phyloP scores from a whole-genome alignment of 257 asterid species.

The Datura wrightii region DNA sequence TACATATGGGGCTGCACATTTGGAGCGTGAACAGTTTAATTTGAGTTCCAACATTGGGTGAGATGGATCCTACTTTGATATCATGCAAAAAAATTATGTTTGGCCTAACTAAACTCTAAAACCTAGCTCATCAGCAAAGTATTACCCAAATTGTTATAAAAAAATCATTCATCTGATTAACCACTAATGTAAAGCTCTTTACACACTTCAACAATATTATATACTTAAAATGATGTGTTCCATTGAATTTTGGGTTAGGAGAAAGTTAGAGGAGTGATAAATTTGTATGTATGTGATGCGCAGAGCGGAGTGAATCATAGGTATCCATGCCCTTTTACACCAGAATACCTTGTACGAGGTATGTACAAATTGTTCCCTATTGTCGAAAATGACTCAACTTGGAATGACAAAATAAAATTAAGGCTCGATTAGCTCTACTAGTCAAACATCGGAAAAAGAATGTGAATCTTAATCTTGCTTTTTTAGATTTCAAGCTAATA shows the following conservation, averaged over 20 bases:
- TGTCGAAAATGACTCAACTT: background rate
- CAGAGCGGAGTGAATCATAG: background rate
- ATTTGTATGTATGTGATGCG: background rate
- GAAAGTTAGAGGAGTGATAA: background rate
- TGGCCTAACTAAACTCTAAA: no score
- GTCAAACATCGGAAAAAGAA: background rate
- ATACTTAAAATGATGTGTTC: background rate
- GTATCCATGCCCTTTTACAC: background rate
- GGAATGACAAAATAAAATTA: background rate
- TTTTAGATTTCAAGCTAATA: background rate
- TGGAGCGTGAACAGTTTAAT: no score
- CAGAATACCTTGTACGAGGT: background rate
- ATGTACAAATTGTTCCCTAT: background rate
- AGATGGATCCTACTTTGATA: no score
- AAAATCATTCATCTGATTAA: no score
- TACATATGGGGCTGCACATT: no score
- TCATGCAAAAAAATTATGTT: no score
- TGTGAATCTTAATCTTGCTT: conserved; percentile 17
- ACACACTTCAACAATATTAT: background rate
- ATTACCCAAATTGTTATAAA: no score
- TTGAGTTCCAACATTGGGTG: no score
- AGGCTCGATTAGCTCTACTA: background rate
- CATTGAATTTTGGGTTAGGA: background rate
- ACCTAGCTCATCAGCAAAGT: no score
- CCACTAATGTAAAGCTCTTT: no score